Percentiles rank a stretch among this genome's conserved stretches.
Conservation (phyloP, 768 basidiomycete species). For the Kwoniella pini region DNA sequence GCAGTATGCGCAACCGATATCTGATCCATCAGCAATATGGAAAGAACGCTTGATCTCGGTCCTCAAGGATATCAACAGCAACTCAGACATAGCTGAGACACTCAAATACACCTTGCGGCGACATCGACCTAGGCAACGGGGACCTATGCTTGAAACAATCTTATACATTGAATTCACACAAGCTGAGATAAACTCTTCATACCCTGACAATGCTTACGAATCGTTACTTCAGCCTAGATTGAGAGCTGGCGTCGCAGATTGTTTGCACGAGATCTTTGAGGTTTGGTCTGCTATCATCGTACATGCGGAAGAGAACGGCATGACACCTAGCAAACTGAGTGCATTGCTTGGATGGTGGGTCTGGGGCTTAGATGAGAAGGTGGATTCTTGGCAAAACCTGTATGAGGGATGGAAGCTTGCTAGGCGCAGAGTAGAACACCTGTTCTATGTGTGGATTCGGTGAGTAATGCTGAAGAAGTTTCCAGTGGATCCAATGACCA, state of each 20-base stretch:
- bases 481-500: neutral
- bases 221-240: constrained; percentile 15
- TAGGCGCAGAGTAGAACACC: constrained; percentile 29
- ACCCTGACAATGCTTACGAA: constrained; percentile 28
- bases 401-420: constrained; percentile 36
- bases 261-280: constrained; percentile 37
- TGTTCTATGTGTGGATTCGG: constrained; percentile 45
- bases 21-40: constrained; percentile 11
- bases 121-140: neutral
- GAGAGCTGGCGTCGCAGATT: neutral
- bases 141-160: constrained; percentile 9
- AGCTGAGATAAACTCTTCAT: constrained; percentile 31
- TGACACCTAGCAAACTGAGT: constrained; percentile 23
- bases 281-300: constrained; percentile 28
- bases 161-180: constrained; percentile 30
- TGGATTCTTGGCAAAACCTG: constrained; percentile 25
- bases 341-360: constrained; percentile 40
- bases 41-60: constrained; percentile 12
- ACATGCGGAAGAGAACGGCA: constrained; percentile 24
- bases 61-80: neutral
- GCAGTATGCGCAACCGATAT: constrained; percentile 10
- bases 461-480: constrained; percentile 5
- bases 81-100: constrained; percentile 20
- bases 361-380: neutral
- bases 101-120: constrained; percentile 33